phyloP scores from a whole-genome alignment of 257 asterid species.

The Nicotiana attenuata region DNA sequence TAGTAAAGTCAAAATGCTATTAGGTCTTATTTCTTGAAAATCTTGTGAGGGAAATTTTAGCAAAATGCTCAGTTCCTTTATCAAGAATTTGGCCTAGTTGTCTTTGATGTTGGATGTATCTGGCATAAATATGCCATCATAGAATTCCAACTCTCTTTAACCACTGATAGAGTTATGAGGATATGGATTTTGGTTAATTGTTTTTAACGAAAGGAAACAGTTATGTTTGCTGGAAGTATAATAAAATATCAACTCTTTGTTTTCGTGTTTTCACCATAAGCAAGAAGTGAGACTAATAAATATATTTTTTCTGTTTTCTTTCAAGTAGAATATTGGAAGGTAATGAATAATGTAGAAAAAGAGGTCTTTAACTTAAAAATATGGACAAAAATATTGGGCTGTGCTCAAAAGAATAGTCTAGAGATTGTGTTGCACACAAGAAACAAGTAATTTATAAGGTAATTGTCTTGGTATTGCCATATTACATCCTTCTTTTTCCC shows the following conservation, averaged over 20 bases:
- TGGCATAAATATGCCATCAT: background rate
- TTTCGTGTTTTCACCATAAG: background rate
- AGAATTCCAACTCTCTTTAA: background rate
- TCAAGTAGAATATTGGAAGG: background rate
- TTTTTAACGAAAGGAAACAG: background rate
- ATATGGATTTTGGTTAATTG: background rate
- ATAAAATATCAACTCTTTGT: background rate
- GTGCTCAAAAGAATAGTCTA: background rate
- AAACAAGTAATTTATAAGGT: background rate
- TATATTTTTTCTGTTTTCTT: background rate
- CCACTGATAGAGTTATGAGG: background rate
- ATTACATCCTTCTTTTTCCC: background rate
- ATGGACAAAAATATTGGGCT: background rate
- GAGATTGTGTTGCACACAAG: background rate
- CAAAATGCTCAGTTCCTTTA: background rate
- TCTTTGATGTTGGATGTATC: background rate
- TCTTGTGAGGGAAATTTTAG: background rate
- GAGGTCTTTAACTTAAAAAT: background rate
- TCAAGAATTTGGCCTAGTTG: background rate
- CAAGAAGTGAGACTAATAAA: background rate
- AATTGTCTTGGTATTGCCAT: background rate
- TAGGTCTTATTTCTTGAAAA: background rate
- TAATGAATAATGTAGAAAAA: background rate
- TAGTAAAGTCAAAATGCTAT: background rate
- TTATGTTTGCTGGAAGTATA: background rate